These are phyloP conservation scores for Leucocoprinus leucothites DNA, from an alignment of 768 basidiomycete species.

Conservation along the genomic window DNA sequence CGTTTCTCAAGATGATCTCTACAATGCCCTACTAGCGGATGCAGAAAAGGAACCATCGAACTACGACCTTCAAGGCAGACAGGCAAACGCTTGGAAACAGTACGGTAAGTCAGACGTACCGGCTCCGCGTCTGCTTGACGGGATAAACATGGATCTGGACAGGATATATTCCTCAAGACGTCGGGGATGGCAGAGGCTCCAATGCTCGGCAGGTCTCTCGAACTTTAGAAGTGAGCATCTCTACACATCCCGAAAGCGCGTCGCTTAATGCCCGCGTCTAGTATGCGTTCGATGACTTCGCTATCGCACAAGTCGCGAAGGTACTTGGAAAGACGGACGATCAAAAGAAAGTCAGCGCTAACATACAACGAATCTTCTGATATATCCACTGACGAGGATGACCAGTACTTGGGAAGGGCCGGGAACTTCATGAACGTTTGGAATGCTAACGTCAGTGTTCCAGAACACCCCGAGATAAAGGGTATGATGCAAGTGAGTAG, in stretches of 20 bases:
- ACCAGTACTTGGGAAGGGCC: conserved; percentile 50
- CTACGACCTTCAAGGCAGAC: conserved; percentile 51
- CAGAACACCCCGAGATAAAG: conserved; percentile 39
- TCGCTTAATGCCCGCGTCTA: conserved; percentile 17
- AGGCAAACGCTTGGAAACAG: conserved; percentile 54
- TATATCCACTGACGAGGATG: not conserved
- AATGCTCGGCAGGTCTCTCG: conserved; percentile 63
- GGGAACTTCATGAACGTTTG: conserved; percentile 57
- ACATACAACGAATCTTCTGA: not conserved
- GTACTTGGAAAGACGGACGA: conserved; percentile 47
- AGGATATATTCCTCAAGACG: conserved; percentile 41
- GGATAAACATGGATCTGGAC: not conserved
- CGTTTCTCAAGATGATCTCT: conserved; percentile 47
- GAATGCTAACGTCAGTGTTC: conserved; percentile 54
- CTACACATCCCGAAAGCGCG: not conserved
- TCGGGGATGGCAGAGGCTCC: conserved; percentile 39
- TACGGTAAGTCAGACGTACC: conserved; percentile 33
- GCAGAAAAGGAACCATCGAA: conserved; percentile 55
- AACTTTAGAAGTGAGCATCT: conserved; percentile 46
- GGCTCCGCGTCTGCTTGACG: not conserved
- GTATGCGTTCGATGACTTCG: conserved; percentile 65
- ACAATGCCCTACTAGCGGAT: conserved; percentile 55
- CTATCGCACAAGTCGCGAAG: conserved; percentile 62
- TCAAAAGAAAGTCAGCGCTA: conserved; percentile 45
- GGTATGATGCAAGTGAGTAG: conserved; percentile 61